These are phyloP conservation scores for Sporothrix phasma DNA, from an alignment of 2,329 filamentous ascomycete genomes.

Conservation along the genomic window DNA sequence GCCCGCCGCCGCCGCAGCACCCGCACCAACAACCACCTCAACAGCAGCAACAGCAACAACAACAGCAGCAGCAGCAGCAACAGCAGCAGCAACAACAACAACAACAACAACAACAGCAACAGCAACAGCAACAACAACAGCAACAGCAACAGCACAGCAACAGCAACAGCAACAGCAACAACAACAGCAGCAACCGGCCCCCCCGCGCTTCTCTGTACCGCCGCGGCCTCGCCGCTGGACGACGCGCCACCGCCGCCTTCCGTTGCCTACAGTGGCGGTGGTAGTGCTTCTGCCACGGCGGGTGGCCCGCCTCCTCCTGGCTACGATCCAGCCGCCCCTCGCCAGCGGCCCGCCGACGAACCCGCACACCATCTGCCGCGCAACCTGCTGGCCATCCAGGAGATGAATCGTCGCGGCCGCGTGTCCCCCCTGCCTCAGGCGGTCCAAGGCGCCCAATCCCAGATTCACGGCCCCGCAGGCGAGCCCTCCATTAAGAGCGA, in stretches of 20 bases:
- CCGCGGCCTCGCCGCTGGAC: constrained; percentile 34
- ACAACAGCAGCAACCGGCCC: constrained; percentile 26
- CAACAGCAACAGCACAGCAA: constrained; percentile 27
- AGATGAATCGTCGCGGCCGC: constrained; percentile 70
- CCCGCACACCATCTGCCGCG: constrained; percentile 51
- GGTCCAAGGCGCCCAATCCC: constrained; percentile 81
- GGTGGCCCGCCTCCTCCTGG: background rate
- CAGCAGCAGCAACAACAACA: constrained; percentile 10
- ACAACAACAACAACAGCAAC: constrained; percentile 28
- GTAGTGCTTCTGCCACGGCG: too few relatives aligned
- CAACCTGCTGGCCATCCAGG: constrained; percentile 67
- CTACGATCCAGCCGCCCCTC: constrained; percentile 31
- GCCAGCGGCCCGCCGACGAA: constrained; percentile 37
- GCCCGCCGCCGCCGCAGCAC: constrained; percentile 25
- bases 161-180: constrained; percentile 10
- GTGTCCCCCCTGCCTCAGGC: constrained; percentile 85
- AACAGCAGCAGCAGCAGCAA: constrained; percentile 26
- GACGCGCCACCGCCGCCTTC: constrained; percentile 42
- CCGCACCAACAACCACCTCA: constrained; percentile 23
- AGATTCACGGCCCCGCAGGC: constrained; percentile 64
- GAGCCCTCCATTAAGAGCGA: constrained; percentile 91
- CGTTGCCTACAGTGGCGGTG: constrained; percentile 38
- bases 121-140: constrained; percentile 25
- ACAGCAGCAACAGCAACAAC: constrained; percentile 26
- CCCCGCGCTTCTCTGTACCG: constrained; percentile 13